Evolutionary conservation across 169 alveolate genomes (phyloP).

Genomic region (Plasmodium falciparum): DNA sequence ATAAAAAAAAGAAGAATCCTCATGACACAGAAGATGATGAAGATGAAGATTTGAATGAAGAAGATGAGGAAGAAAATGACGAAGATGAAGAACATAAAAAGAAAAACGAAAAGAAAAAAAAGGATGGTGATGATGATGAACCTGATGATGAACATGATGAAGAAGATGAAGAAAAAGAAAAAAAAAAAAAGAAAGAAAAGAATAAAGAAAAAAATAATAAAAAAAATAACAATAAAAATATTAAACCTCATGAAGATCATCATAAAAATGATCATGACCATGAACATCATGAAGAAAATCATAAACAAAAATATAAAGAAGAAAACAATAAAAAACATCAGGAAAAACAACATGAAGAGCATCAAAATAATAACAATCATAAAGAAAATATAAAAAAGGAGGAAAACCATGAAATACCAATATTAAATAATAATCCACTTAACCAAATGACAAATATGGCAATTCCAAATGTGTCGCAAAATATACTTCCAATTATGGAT

Average conservation of each 20-base stretch:
- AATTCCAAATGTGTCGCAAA: constrained; percentile 18
- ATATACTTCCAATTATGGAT: constrained; percentile 9
- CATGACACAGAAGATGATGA: constrained; percentile 4
- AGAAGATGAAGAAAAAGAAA: constrained; percentile 6
- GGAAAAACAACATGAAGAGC: neutral
- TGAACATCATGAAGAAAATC: neutral
- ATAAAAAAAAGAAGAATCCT: neutral
- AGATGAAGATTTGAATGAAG: constrained; percentile 43
- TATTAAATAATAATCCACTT: neutral
- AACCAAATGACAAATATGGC: too few relatives aligned
- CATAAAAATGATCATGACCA: neutral
- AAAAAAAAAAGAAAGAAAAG: constrained; percentile 10
- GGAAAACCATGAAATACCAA: neutral
- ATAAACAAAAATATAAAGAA: neutral
- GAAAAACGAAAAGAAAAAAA: constrained; percentile 15
- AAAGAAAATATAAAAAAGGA: neutral
- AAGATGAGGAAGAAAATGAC: constrained; percentile 11
- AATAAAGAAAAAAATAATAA: constrained; percentile 1
- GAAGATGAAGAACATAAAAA: constrained; percentile 1
- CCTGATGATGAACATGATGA: constrained; percentile 22
- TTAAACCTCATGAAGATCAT: neutral
- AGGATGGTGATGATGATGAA: constrained; percentile 5
- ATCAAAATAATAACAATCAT: too few relatives aligned
- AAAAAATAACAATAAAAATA: neutral
- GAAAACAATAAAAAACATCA: neutral